These are phyloP conservation scores for Trichoderma sp. DNA, from an alignment of 2,329 filamentous ascomycete species.

Conservation along the genomic window DNA sequence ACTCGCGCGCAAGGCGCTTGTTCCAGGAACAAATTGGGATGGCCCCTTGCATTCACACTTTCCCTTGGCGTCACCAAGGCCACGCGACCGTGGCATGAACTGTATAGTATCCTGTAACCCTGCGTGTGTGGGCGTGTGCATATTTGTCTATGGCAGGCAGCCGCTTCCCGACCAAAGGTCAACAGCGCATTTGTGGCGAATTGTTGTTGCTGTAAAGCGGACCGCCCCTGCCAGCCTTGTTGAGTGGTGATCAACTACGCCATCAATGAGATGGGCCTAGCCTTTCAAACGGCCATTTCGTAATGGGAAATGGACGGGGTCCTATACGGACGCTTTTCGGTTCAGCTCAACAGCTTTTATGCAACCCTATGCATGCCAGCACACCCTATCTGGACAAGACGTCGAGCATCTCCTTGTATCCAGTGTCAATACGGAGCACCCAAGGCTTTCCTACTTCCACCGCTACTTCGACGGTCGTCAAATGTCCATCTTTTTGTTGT, in stretches of 20 bases:
- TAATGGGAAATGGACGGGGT: not conserved
- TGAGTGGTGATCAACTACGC: not conserved
- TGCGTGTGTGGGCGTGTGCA: not conserved
- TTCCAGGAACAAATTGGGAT: not conserved
- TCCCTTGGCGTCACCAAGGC: slow-evolving; percentile 1
- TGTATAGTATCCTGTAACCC: not conserved
- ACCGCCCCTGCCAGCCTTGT: not conserved
- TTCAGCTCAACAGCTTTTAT: not conserved
- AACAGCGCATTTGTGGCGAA: slow-evolving; percentile 10
- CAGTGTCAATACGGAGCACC: not conserved
- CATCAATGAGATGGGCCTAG: not conserved
- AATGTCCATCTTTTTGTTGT: not conserved
- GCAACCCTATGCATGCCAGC: slow-evolving; percentile 1
- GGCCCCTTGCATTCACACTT: not conserved
- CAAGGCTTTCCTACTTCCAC: slow-evolving; percentile 8
- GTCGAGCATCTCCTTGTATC: not conserved
- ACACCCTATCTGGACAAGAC: not conserved
- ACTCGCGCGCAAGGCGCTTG: not conserved
- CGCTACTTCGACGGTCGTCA: not conserved
- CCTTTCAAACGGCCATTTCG: not conserved
- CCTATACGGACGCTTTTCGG: not conserved
- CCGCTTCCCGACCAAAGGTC: not conserved
- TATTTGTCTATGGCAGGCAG: not conserved
- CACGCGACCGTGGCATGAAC: not conserved
- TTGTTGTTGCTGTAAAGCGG: not conserved